Base-by-base conservation (phyloP, 805 yeast genomes). In the Brettanomyces sp. region DNA sequence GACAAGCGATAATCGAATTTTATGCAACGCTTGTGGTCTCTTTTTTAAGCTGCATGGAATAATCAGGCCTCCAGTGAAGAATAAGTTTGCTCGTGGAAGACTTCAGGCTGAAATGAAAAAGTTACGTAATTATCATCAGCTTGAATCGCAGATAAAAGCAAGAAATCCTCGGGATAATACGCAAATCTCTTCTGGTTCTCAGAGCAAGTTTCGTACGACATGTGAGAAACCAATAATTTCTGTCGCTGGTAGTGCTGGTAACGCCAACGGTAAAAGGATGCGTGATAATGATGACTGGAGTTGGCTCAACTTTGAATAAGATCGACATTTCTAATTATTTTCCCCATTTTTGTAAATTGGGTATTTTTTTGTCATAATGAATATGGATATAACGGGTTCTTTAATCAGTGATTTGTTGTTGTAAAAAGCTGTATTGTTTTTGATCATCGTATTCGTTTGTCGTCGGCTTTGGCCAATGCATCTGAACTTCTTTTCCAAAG, bases 11-110 rank as follows among this genome's bases (percentile, higher is more conserved):
- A 91, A 91, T 32, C 77, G 80, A 55, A 85, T 89, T 35, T 73
- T 90, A 37, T 90, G 97, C 62, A 90, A 90, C 66, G 97, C 97
- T 2, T 88, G 96, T 69, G 96, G 96, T 0, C 69, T 88, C 45
- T 88, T 88, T 56, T 72, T 88, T 54, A 90, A 90, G 67, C 73
- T 90, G 37, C 97, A 90, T 60, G 96, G 96, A 37, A 65, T 60
- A n/a, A 62, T 62, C 11, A 55, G 68, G 44, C 66, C 67, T 11
- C 39, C 44, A 6, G 39, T 18, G 25, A 14, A 21, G 37, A 35
- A n/a, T 35, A 35, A 35, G 13, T 35, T 35, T n/a, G 37, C 23
- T 13, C 22, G 28, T 41, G 37, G 28, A 12, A 41, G 30, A 30
- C 14, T n/a, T n/a, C 43, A 18, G 43, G 18, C 22, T 14, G 18